These are phyloP conservation scores for Nepenthes gracilis DNA, from an alignment of 148 eudicot species.

Conservation along the genomic window DNA sequence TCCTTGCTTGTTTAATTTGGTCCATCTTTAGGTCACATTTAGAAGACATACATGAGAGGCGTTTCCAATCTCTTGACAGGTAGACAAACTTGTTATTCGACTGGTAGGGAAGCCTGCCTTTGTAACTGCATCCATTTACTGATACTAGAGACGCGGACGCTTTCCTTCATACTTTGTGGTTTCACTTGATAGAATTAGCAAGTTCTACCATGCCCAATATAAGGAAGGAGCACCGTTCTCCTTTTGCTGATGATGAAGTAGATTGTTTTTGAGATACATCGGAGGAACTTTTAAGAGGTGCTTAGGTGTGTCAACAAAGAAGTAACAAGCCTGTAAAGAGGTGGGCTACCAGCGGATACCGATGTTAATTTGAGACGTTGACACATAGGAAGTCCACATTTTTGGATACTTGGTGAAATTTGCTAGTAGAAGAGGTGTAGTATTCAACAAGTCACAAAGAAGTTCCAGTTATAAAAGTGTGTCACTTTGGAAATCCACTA, in stretches of 20 bases:
- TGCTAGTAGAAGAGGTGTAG: not conserved
- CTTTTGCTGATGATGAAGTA: constrained; percentile 30
- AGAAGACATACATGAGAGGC: too few species aligned
- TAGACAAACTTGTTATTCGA: constrained; percentile 65
- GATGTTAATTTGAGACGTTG: not conserved
- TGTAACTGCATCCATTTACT: constrained; percentile 89
- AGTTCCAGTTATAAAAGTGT: too few species aligned
- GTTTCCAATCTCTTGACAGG: constrained; percentile 31
- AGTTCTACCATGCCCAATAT: constrained; percentile 93
- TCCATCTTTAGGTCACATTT: too few species aligned
- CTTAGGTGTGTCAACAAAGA: too few species aligned
- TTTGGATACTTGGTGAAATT: not conserved
- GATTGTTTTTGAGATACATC: too few species aligned
- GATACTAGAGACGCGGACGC: constrained; percentile 94
- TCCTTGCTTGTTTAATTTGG: too few species aligned
- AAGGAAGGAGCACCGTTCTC: constrained; percentile 89
- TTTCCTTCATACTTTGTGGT: constrained; percentile 95
- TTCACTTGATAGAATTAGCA: constrained; percentile 97
- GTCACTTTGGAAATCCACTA: too few species aligned
- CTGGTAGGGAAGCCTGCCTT: constrained; percentile 67
- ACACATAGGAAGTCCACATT: not conserved
- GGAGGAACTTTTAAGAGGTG: not conserved
- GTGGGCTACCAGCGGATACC: not conserved
- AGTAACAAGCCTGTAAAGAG: not conserved
- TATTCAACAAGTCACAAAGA: too few species aligned